Conservation (phyloP, 257 asterid genomes). For the Leptodermis oblonga region DNA sequence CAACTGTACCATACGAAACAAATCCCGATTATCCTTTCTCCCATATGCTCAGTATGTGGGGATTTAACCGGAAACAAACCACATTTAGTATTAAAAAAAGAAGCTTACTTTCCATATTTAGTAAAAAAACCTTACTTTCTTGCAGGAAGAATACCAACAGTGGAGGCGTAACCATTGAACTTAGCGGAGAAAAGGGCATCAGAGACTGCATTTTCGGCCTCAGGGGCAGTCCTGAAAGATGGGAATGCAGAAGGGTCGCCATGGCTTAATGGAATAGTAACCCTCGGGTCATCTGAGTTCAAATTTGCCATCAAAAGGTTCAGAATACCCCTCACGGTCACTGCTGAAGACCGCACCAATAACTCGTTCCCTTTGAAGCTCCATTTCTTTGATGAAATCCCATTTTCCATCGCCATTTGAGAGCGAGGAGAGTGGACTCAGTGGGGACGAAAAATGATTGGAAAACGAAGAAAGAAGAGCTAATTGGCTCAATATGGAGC, state of each 20-base stretch:
- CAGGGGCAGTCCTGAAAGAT: slow-evolving; percentile 46
- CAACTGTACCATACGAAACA: background rate
- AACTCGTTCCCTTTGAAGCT: slow-evolving; percentile 44
- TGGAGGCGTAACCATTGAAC: slow-evolving; percentile 68
- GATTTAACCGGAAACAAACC: background rate
- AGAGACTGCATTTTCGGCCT: slow-evolving; percentile 61
- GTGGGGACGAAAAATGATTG: too few relatives aligned
- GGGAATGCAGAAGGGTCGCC: slow-evolving; percentile 90
- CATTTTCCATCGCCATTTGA: slow-evolving; percentile 54
- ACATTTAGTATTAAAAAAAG: too few relatives aligned
- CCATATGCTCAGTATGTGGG: background rate
- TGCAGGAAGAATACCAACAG: slow-evolving; percentile 56
- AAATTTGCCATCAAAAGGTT: slow-evolving; percentile 35
- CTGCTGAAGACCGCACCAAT: slow-evolving; percentile 36
- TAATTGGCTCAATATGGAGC: too few relatives aligned
- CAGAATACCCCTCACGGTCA: slow-evolving; percentile 53
- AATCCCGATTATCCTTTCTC: background rate
- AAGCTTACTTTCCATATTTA: too few relatives aligned
- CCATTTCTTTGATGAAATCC: slow-evolving; percentile 31
- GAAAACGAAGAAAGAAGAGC: too few relatives aligned
- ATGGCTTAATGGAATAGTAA: slow-evolving; percentile 57
- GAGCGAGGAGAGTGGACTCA: too few relatives aligned
- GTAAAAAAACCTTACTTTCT: slow-evolving; percentile 37
- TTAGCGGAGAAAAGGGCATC: slow-evolving; percentile 54
- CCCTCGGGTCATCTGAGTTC: slow-evolving; percentile 36